Evolutionary conservation across 2,329 filamentous ascomycete genomes (phyloP).

Genomic region (Aspergillus luchuensis): DNA sequence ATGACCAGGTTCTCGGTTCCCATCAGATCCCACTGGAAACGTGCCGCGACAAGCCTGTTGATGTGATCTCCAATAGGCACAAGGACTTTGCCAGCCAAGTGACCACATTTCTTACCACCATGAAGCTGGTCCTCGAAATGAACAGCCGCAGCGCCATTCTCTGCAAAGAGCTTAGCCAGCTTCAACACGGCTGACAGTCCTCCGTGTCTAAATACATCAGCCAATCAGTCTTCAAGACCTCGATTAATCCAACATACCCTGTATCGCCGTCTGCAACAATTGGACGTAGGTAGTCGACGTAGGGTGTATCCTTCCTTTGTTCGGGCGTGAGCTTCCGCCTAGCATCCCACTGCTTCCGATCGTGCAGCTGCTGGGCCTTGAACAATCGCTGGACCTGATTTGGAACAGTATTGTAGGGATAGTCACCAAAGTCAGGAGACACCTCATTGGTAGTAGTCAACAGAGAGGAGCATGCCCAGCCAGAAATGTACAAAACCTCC

Average conservation of each 20-base stretch:
- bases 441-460: slow-evolving; percentile 96
- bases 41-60: slow-evolving; percentile 85
- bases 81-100: slow-evolving; percentile 92
- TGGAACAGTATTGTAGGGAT: slow-evolving; percentile 97
- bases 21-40: slow-evolving; percentile 99
- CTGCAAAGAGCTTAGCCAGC: slow-evolving; percentile 94
- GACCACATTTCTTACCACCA: slow-evolving; percentile 97
- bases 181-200: slow-evolving; percentile 92
- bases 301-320: slow-evolving; percentile 74
- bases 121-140: slow-evolving; percentile 98
- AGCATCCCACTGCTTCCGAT: slow-evolving; percentile 90
- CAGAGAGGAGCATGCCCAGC: slow-evolving; percentile 95
- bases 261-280: slow-evolving; percentile 97
- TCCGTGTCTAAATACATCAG: slow-evolving; percentile 64
- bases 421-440: slow-evolving; percentile 96
- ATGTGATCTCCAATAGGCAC: slow-evolving; percentile 95
- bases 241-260: slow-evolving; percentile 50
- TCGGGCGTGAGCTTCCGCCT: slow-evolving; percentile 75
- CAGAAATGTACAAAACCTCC: slow-evolving; percentile 92
- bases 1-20: slow-evolving; percentile 92
- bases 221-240: neutral
- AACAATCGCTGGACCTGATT: slow-evolving; percentile 96
- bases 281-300: slow-evolving; percentile 87
- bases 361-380: slow-evolving; percentile 96
- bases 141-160: slow-evolving; percentile 92